Evolutionary conservation across 768 basidiomycete species (phyloP).

Genomic region (Leccinum truebloodii): DNA sequence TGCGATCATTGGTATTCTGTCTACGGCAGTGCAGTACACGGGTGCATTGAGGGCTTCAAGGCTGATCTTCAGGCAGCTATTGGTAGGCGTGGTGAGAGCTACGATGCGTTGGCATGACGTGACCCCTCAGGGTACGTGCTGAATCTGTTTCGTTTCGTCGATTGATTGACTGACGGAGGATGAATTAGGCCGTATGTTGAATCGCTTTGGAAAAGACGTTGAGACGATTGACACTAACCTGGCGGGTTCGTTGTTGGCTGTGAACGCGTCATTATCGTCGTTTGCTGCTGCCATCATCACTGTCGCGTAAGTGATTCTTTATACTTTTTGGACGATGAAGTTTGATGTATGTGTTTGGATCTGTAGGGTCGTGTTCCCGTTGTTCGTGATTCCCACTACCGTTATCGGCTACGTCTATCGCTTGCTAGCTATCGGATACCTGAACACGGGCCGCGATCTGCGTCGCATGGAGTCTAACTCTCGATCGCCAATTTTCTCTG

Average conservation of each 20-base stretch:
- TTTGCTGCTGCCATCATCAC: constrained; percentile 77
- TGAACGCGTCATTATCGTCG: constrained; percentile 75
- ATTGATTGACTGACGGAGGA: constrained; percentile 1
- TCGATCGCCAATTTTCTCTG: constrained; percentile 81
- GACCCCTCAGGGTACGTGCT: constrained; percentile 65
- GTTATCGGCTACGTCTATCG: constrained; percentile 77
- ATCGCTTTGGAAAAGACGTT: constrained; percentile 85
- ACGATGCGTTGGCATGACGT: constrained; percentile 87
- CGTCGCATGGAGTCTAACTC: constrained; percentile 91
- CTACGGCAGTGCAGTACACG: constrained; percentile 56
- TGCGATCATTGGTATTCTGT: constrained; percentile 47
- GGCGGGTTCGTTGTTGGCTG: constrained; percentile 66
- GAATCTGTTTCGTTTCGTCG: background rate
- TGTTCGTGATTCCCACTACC: constrained; percentile 76
- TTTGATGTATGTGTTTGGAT: background rate
- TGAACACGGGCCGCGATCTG: constrained; percentile 80
- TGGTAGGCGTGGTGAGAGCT: constrained; percentile 72
- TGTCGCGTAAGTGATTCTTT: constrained; percentile 51
- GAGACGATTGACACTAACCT: constrained; percentile 83
- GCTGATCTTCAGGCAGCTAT: constrained; percentile 47
- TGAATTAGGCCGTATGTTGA: constrained; percentile 71
- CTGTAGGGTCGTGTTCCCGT: constrained; percentile 69
- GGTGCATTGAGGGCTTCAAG: constrained; percentile 44
- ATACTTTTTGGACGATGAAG: constrained; percentile 9
- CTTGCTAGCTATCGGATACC: constrained; percentile 66